Base-by-base conservation (phyloP, 164 flowering plant species). In the Saururus chinensis region DNA sequence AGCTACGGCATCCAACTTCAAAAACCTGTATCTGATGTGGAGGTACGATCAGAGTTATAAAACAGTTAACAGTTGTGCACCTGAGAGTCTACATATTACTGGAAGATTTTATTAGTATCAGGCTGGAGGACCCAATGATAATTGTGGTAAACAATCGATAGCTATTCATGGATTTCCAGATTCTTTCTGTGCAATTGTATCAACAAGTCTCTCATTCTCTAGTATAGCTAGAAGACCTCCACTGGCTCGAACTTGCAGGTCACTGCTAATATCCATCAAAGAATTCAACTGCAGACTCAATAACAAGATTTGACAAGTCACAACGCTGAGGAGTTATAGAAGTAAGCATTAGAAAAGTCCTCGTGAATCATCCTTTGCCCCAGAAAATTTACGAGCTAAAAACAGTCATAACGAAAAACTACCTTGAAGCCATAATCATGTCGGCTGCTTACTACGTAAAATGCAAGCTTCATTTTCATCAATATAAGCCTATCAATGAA, bases 141-240 rank as follows among this genome's bases (percentile, higher is more conserved):
- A 78, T 68, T 95, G 86, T 49, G 74, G 64, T 23, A 95, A 72
- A 60, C 82, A 80, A 67, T 86, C 92, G 68, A 95, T 82, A 51
- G 90, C 57, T 62, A 91, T 95, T 53, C 92, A 82, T 62, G 85
- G 63, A 74, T 72, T 81, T 53, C 95, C 95, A 68, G 76, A 66
- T 70, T 91, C 99, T 62, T 66, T 79, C 66, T 79, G 95, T 60
- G 87, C 96, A 71, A 87, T 76, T 60, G 91, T 84, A 76, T 95
- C 97, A 20, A 95, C 84, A 62, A 91, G 84, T 69, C 85, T 83
- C 76, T 91, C 99, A 78, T 76, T 95, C 77, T 88, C 95, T 69
- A 95, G 67, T 70, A 95, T 83, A 56, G 91, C 96, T 66, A 95
- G 92, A 73, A 95, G 99, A 19, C 96, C 96, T 40, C 99, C 99